These are phyloP conservation scores for Salix brachista DNA, from an alignment of 345 rosid genomes.

Conservation along the genomic window DNA sequence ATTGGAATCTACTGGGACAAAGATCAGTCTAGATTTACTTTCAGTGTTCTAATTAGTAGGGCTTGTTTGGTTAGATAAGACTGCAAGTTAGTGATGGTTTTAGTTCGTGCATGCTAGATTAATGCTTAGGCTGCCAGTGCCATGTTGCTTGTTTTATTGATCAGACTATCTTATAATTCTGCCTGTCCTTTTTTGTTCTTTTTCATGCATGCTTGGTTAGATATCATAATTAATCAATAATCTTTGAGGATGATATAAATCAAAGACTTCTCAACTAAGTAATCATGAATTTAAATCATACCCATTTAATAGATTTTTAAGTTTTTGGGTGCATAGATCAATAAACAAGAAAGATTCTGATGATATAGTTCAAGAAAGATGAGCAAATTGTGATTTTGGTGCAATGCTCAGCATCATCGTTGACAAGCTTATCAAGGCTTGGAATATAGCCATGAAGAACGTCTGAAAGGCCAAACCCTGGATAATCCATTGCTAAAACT, in stretches of 20 bases:
- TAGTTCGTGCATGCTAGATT: neutral
- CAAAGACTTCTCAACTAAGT: too few species aligned
- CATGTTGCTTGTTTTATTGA: neutral
- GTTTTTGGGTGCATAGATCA: too few species aligned
- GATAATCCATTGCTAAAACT: slow-evolving; percentile 95
- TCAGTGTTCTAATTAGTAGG: neutral
- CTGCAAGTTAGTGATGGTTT: neutral
- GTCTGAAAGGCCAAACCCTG: slow-evolving; percentile 91
- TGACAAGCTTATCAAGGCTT: slow-evolving; percentile 65
- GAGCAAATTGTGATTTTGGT: slow-evolving; percentile 54
- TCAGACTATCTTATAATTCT: neutral
- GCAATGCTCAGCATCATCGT: slow-evolving; percentile 78
- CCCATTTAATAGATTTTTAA: too few species aligned
- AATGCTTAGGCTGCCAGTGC: neutral
- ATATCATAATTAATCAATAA: too few species aligned
- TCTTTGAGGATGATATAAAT: too few species aligned
- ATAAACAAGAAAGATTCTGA: too few species aligned
- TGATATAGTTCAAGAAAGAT: neutral
- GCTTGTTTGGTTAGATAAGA: neutral
- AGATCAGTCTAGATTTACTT: neutral
- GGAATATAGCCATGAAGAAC: slow-evolving; percentile 85
- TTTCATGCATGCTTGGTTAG: too few species aligned
- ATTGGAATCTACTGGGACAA: neutral
- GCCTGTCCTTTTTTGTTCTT: too few species aligned
- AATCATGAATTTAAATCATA: too few species aligned